Evolutionary conservation across 257 asterid species (phyloP).

Genomic region (Coffea eugenioides): DNA sequence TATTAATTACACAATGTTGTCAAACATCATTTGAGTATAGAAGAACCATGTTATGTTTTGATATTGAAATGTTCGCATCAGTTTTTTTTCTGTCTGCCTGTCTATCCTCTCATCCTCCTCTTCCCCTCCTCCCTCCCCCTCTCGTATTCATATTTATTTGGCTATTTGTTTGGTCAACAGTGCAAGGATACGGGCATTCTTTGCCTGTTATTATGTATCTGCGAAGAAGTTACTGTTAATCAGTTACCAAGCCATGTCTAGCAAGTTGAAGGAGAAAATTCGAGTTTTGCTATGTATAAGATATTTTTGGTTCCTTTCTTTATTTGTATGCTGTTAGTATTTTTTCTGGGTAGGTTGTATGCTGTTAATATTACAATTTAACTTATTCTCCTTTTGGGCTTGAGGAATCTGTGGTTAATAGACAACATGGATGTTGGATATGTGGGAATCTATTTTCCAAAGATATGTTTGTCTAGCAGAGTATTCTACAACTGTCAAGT

Average conservation of each 20-base stretch:
- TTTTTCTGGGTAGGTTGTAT: too few species aligned
- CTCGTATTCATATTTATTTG: neutral
- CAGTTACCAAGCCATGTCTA: neutral
- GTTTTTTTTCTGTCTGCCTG: neutral
- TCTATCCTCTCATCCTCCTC: neutral
- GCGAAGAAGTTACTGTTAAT: neutral
- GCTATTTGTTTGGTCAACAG: neutral
- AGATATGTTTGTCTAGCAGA: neutral
- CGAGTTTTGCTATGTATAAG: neutral
- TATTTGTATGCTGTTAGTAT: neutral
- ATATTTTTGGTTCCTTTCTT: neutral
- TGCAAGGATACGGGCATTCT: neutral
- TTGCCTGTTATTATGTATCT: too few species aligned
- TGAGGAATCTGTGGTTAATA: neutral
- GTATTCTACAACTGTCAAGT: neutral
- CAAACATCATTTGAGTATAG: too few species aligned
- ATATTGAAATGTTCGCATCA: neutral
- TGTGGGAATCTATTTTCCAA: neutral
- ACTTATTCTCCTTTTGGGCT: neutral
- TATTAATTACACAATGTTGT: neutral
- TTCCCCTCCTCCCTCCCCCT: neutral
- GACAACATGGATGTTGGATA: neutral
- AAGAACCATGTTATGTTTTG: neutral
- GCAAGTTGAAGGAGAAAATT: neutral
- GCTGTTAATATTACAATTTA: neutral